These are phyloP conservation scores for Solanum sejunctum DNA, from an alignment of 257 asterid genomes.

Conservation along the genomic window DNA sequence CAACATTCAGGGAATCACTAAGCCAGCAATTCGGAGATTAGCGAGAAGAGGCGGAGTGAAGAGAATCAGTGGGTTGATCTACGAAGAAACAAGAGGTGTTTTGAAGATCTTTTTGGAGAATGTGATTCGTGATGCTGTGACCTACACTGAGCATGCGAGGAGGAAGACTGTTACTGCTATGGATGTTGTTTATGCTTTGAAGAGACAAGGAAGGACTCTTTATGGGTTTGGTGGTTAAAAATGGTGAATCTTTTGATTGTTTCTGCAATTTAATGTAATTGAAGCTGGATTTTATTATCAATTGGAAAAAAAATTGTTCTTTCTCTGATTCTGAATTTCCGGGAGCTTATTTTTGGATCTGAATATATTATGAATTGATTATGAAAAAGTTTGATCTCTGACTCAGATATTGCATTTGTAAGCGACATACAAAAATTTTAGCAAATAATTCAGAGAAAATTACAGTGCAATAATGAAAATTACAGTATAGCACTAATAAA, in stretches of 20 bases:
- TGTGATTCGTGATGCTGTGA: conserved; percentile 23
- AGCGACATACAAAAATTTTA: too few relatives aligned
- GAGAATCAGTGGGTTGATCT: conserved; percentile 18
- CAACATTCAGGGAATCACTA: conserved; percentile 24
- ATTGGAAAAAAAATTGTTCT: too few relatives aligned
- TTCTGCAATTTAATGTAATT: background rate
- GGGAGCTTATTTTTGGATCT: too few relatives aligned
- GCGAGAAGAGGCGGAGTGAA: conserved; percentile 24
- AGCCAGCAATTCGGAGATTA: conserved; percentile 13
- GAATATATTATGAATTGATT: too few relatives aligned
- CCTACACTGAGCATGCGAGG: conserved; percentile 22
- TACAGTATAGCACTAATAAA: too few relatives aligned
- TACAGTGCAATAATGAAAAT: too few relatives aligned
- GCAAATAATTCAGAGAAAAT: too few relatives aligned
- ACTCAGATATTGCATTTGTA: too few relatives aligned
- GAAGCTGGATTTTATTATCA: too few relatives aligned
- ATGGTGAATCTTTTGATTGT: background rate
- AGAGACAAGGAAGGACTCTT: conserved; percentile 21
- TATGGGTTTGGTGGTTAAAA: conserved; percentile 9
- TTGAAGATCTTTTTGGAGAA: conserved; percentile 20
- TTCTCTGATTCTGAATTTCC: background rate
- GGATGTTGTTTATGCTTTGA: conserved; percentile 18
- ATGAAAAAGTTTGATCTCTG: too few relatives aligned
- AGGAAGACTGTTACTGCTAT: conserved; percentile 18
- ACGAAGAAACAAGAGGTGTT: conserved; percentile 13